Evolutionary conservation across 1,284 basidiomycete species (phyloP).

Genomic region (Moniliella sp.): DNA sequence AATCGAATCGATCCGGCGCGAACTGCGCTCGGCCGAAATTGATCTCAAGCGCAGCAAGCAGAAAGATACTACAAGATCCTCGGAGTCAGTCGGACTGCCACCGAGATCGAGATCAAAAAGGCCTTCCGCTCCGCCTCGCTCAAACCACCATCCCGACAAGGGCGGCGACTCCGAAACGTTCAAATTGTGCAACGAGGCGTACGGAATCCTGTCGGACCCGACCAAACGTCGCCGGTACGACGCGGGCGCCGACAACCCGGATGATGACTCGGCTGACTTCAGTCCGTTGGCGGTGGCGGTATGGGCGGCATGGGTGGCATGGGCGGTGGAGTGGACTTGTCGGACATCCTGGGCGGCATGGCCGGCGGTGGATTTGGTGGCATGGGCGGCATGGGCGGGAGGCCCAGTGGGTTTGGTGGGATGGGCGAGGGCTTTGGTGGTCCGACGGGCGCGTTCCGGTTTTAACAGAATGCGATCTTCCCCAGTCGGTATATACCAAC

Average conservation of each 20-base stretch:
- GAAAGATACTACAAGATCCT: slow-evolving; percentile 51
- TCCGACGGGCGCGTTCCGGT: too few species aligned
- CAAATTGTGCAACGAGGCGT: slow-evolving; percentile 30
- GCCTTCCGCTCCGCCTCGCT: slow-evolving; percentile 9
- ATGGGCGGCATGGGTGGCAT: slow-evolving; percentile 14
- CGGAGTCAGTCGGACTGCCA: slow-evolving; percentile 50
- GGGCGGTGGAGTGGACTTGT: slow-evolving; percentile 8
- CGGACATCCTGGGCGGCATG: slow-evolving; percentile 5
- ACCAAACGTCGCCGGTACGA: slow-evolving; percentile 27
- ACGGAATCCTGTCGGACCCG: slow-evolving; percentile 20
- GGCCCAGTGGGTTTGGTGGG: too few species aligned
- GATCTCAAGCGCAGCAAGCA: slow-evolving; percentile 28
- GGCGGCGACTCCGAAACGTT: slow-evolving; percentile 33
- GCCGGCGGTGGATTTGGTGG: too few species aligned
- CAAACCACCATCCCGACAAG: slow-evolving; percentile 32
- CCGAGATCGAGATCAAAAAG: slow-evolving; percentile 63
- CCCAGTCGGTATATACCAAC: too few species aligned
- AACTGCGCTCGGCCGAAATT: slow-evolving; percentile 35
- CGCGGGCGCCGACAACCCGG: slow-evolving; percentile 24
- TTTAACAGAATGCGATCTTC: too few species aligned
- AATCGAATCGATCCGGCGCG: slow-evolving; percentile 43
- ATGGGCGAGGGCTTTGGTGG: too few species aligned
- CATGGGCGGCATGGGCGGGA: too few species aligned
- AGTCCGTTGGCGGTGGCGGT: slow-evolving; percentile 14
- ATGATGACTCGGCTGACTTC: slow-evolving; percentile 11